phyloP scores from a whole-genome alignment of 495 filamentous ascomycete species.

The Penicillium fimorum region DNA sequence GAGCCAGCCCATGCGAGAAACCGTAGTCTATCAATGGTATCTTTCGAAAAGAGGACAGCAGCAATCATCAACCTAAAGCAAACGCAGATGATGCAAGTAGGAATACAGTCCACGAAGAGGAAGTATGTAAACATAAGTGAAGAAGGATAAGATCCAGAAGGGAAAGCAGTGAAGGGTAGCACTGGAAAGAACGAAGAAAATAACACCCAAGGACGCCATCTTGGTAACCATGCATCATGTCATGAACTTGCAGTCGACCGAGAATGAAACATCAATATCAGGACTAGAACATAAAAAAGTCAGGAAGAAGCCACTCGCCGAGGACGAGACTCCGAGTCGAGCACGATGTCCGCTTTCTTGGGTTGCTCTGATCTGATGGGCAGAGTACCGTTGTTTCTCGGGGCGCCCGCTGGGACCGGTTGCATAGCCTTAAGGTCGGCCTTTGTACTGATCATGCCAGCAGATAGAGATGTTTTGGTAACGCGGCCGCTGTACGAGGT shows the following conservation, averaged over 20 bases:
- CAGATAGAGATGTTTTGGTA: constrained; percentile 34
- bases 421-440: constrained; percentile 37
- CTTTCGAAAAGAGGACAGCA: constrained; percentile 24
- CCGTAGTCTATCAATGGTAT: constrained; percentile 48
- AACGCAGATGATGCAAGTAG: constrained; percentile 10
- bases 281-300: constrained; percentile 6
- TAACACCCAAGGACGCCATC: constrained; percentile 11
- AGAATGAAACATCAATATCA: constrained; percentile 12
- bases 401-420: constrained; percentile 39
- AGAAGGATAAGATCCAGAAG: neutral
- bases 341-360: neutral
- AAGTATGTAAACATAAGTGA: constrained; percentile 2
- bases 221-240: constrained; percentile 20
- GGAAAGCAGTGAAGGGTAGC: neutral
- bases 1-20: constrained; percentile 29
- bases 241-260: constrained; percentile 13
- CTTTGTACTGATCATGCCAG: constrained; percentile 28
- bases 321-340: neutral
- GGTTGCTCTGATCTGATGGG: constrained; percentile 19
- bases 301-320: constrained; percentile 11
- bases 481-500: constrained; percentile 37
- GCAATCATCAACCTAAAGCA: constrained; percentile 5
- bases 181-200: constrained; percentile 3
- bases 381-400: constrained; percentile 42
- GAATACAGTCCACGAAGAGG: constrained; percentile 14